phyloP scores from a whole-genome alignment of 306 rosid species.

The Dicorynia guianensis region DNA sequence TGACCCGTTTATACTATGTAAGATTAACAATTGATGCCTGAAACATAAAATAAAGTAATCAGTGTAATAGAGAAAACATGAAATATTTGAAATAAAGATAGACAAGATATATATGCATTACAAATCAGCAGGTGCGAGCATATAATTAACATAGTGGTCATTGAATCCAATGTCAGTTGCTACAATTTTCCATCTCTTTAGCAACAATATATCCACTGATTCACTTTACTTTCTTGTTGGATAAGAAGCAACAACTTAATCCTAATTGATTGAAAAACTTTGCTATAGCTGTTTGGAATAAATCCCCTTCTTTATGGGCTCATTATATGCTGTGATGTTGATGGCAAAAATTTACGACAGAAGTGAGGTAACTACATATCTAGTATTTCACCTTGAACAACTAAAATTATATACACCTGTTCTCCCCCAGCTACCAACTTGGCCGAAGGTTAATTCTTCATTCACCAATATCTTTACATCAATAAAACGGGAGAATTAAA shows the following conservation, averaged over 20 bases:
- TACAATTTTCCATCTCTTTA: not conserved
- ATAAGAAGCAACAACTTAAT: not conserved
- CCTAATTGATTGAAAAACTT: not conserved
- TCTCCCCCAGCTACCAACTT: not conserved
- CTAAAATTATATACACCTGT: constrained; percentile 2
- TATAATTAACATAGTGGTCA: not conserved
- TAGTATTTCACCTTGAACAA: constrained; percentile 3
- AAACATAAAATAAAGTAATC: constrained; percentile 12
- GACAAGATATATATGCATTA: not conserved
- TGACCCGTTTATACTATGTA: not conserved
- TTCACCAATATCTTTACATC: not conserved
- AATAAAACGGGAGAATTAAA: not conserved
- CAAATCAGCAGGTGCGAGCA: constrained; percentile 9
- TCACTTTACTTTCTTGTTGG: not conserved
- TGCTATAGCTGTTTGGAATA: not conserved
- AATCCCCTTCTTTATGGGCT: not conserved
- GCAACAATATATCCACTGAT: not conserved
- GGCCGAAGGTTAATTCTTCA: not conserved
- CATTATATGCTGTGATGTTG: not conserved
- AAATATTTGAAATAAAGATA: constrained; percentile 11
- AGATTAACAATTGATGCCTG: constrained; percentile 35
- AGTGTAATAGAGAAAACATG: constrained; percentile 4
- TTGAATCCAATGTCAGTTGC: not conserved
- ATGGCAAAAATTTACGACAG: not conserved
- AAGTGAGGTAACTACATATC: not conserved